Percentiles rank a stretch among this genome's conserved stretches.
phyloP scores from a whole-genome alignment of 23 red algal species.

The Gracilaria domingensis region DNA sequence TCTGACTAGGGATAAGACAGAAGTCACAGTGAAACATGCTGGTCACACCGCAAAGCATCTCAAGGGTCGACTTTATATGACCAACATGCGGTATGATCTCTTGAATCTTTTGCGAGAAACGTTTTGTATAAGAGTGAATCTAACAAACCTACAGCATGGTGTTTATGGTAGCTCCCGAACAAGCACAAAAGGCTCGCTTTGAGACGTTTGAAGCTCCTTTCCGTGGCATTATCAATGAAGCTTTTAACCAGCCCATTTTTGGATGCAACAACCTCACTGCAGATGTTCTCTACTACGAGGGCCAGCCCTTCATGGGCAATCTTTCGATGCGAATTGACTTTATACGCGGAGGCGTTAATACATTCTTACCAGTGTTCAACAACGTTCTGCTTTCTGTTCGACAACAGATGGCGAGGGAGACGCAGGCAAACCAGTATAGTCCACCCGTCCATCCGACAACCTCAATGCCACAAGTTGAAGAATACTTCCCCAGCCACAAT shows the following conservation, averaged over 20 bases:
- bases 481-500: slow-evolving; percentile 66
- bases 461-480: slow-evolving; percentile 4
- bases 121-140: background rate
- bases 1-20: slow-evolving; percentile 69
- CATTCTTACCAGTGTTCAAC: slow-evolving; percentile 80
- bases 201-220: slow-evolving; percentile 80
- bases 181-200: slow-evolving; percentile 43
- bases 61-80: slow-evolving; percentile 83
- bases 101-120: background rate
- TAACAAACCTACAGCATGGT: slow-evolving; percentile 35
- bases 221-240: slow-evolving; percentile 77
- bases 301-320: slow-evolving; percentile 70
- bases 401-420: slow-evolving; percentile 21
- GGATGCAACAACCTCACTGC: slow-evolving; percentile 75
- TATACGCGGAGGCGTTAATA: slow-evolving; percentile 74
- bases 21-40: slow-evolving; percentile 49
- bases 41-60: slow-evolving; percentile 29
- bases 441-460: slow-evolving; percentile 10
- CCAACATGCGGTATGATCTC: slow-evolving; percentile 66
- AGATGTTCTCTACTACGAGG: slow-evolving; percentile 71
- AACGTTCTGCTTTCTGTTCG: slow-evolving; percentile 58
- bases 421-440: slow-evolving; percentile 13
- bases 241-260: slow-evolving; percentile 83
- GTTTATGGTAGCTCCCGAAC: slow-evolving; percentile 31
- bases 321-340: slow-evolving; percentile 75